Base-by-base conservation (phyloP, 2,329 filamentous ascomycete genomes). In the Colletotrichum sp. region DNA sequence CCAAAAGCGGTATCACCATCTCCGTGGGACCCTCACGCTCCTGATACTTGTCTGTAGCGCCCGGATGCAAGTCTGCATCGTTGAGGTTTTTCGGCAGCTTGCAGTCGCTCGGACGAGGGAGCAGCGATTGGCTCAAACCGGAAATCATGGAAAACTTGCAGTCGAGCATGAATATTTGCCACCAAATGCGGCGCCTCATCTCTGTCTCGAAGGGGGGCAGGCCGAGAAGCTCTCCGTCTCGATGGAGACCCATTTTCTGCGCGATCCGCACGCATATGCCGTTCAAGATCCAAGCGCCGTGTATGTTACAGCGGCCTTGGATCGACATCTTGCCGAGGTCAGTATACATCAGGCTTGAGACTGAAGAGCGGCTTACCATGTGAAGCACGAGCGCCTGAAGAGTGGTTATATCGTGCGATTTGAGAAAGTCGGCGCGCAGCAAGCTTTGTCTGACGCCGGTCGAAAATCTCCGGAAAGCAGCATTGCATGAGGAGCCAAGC, bases 121-220 rank as follows among this genome's bases (percentile, higher is more conserved):
- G 89, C 89, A 12, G 89, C 90, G 73, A 91, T 87, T 60, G 88
- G 73, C 86, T 90, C n/a, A 92, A 85, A 2, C 91, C 91, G 5
- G 90, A 91, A 76, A 90, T 84, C 72, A 92, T 83, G 52, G 90
- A 90, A 72, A 89, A 89, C 77, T 90, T 89, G 67, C 87, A 85
- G 77, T 93, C 91, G 66, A 91, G 85, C 70, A 92, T 84, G 65
- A 91, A 85, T 38, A 93, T 88, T 79, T 91, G 88, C 91, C 91
- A 93, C 92, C 92, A 94, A 38, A 94, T 85, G 6, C 92, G 87
- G 58, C 92, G 86, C 16, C 92, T 88, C 87, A 94, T 93, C 80
- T 94, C 91, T 3, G 89, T 89, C 78, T 94, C 91, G 77, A 93
- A 93, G 0, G 91, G 90, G 0, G 89, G 85, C 3, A 93, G 84